These are phyloP conservation scores for Eucalyptus camaldulensis DNA, from an alignment of 345 rosid species.

Conservation along the genomic window DNA sequence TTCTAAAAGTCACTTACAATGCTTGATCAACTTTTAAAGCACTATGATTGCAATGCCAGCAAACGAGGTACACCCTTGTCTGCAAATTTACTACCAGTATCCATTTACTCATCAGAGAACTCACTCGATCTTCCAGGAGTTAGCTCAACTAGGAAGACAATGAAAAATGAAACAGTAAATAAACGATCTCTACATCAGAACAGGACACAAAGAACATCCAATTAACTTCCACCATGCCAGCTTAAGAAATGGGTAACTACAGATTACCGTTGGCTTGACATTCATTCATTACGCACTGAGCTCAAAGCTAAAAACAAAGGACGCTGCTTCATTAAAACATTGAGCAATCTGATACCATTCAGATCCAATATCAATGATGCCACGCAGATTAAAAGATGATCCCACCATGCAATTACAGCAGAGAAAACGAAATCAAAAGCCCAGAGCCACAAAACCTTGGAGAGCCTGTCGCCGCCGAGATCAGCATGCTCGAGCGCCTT, in stretches of 20 bases:
- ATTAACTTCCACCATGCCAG: not conserved
- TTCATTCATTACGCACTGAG: not conserved
- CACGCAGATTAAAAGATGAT: not conserved
- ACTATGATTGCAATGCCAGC: not conserved
- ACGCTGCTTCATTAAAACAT: not conserved
- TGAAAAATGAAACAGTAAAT: not conserved
- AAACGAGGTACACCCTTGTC: not conserved
- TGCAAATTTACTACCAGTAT: not conserved
- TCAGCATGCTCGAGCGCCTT: slow-evolving; percentile 85
- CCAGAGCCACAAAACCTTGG: slow-evolving; percentile 27
- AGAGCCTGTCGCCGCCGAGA: slow-evolving; percentile 67
- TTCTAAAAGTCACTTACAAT: not conserved
- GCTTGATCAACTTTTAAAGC: not conserved
- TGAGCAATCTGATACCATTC: not conserved
- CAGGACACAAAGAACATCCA: not conserved
- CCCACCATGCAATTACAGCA: not conserved
- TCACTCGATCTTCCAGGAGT: not conserved
- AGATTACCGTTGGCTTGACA: not conserved
- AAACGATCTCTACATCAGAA: not conserved
- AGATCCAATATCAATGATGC: not conserved
- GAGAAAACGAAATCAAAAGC: not conserved
- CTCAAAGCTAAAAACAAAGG: not conserved
- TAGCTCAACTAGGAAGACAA: not conserved
- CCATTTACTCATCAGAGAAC: not conserved
- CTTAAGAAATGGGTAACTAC: not conserved